Conservation (phyloP, 2,329 filamentous ascomycete species). For the Zymoseptoria ardabiliae region DNA sequence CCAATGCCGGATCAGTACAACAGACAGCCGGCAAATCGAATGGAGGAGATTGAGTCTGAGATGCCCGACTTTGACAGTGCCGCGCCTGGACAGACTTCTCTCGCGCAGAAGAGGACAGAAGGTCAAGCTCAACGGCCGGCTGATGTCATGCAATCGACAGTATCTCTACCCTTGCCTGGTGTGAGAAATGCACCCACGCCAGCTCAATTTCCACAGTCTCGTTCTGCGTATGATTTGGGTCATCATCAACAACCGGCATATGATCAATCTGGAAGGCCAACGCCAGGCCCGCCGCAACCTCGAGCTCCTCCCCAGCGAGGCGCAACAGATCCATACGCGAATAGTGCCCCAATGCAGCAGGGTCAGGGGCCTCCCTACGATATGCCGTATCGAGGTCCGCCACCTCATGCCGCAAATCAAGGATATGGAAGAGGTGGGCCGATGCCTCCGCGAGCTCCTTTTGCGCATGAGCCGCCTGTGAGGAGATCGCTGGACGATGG, state of each 20-base stretch:
- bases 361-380: conserved; percentile 2
- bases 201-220: conserved; percentile 10
- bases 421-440: conserved; percentile 9
- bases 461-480: conserved; percentile 14
- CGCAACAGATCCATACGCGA: conserved; percentile 10
- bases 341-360: conserved; percentile 1
- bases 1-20: conserved; percentile 8
- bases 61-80: conserved; percentile 58
- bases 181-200: conserved; percentile 3
- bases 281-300: conserved; percentile 1
- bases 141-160: background rate
- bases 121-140: background rate
- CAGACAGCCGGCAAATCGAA: conserved; percentile 23
- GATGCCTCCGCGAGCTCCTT: conserved; percentile 21
- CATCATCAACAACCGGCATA: conserved; percentile 7
- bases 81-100: conserved; percentile 23
- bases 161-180: background rate
- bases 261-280: background rate
- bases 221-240: conserved; percentile 10
- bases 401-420: conserved; percentile 4
- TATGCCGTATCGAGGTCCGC: conserved; percentile 5
- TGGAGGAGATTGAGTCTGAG: conserved; percentile 44
- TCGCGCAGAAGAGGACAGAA: conserved; percentile 21
- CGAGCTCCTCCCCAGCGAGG: conserved; percentile 10
- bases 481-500: conserved; percentile 25